A percentile compares a stretch with the other conserved stretches of the same genome.
phyloP scores from a whole-genome alignment of 2,329 filamentous ascomycete genomes.

The Lasiodiplodia gonubiensis region DNA sequence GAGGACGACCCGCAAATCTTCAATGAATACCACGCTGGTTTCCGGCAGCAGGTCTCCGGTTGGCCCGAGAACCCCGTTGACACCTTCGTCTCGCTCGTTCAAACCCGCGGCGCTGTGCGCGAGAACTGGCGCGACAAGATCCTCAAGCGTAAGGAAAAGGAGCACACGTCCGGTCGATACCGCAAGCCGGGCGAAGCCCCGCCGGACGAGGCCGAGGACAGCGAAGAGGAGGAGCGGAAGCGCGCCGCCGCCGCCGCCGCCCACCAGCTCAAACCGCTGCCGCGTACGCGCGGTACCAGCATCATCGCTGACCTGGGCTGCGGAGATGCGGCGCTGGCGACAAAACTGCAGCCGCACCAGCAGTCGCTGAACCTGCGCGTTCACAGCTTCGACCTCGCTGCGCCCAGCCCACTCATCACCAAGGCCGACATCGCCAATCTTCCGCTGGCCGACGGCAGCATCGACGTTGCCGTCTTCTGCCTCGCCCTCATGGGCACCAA shows the following conservation, averaged over 20 bases:
- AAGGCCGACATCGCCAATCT: constrained; percentile 87
- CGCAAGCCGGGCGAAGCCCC: constrained; percentile 23
- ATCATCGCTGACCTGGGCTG: constrained; percentile 92
- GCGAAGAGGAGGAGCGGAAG: constrained; percentile 30
- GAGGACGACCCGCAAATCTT: constrained; percentile 89
- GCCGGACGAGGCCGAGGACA: constrained; percentile 5
- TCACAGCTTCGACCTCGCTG: constrained; percentile 85
- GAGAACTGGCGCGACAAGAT: constrained; percentile 51
- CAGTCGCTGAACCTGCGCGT: constrained; percentile 75
- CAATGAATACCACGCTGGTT: constrained; percentile 93
- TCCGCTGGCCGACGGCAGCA: constrained; percentile 73
- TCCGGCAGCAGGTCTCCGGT: constrained; percentile 90
- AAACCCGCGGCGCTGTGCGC: constrained; percentile 65
- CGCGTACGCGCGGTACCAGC: constrained; percentile 69
- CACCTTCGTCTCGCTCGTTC: constrained; percentile 76
- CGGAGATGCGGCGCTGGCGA: constrained; percentile 83
- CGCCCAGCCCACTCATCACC: constrained; percentile 76
- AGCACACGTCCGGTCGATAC: constrained; percentile 31
- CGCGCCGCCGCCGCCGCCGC: constrained; percentile 17
- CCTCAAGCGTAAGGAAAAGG: constrained; percentile 45
- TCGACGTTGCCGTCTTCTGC: constrained; percentile 93
- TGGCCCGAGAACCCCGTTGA: constrained; percentile 98
- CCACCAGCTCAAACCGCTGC: constrained; percentile 59
- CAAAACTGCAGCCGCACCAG: constrained; percentile 66
- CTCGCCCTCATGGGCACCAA: constrained; percentile 98